Base-by-base conservation (phyloP, 768 basidiomycete species). In the Xerocomellus intermedius region DNA sequence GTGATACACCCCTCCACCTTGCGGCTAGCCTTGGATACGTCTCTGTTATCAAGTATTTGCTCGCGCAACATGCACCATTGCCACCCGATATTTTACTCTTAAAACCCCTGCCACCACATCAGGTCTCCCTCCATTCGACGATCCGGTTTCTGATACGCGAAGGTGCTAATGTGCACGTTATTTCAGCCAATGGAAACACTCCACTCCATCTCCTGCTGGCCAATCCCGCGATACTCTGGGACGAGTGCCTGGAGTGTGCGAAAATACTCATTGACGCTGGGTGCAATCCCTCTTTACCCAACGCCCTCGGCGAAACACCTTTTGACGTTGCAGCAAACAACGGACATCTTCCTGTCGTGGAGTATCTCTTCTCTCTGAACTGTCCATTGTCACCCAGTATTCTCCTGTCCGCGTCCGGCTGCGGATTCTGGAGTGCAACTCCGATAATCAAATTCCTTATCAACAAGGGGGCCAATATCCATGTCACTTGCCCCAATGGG, bases 391-490 rank as follows among this genome's bases (percentile, higher is more conserved):
- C 52, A 3, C 41, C 41, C 3, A 1, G 4, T 4, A 24, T 54
- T 9, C 37, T 56, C 16, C 16, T 46, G 3, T 41, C 39, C 5
- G 33, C 17, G 22, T 19, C 19, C 22, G 14, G 22, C n/a, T 5
- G 14, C 24, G 1, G 0, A 24, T 28, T 4, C 9, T 6, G 3
- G 12, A 13, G 12, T 9, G 10, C 8, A 10, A 22, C 8, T 5
- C 4, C 19, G 1, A 17, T 50, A 13, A 37, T 57, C 19, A 53
- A 37, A 4, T 48, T 53, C 19, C 22, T 63, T 22, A 24, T 63
- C 17, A 6, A 30, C 12, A 48, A 42, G 3, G 60, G 57, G 1
- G 52, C 42, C 8, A 33, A 58, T 14, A 3, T 54, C 0, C 35
- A 43, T 3, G 41, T 5, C 2, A 19, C 22, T 16, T 2, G 10